Base-by-base conservation (phyloP, 495 filamentous ascomycete species). In the Penicillium samsonianum region DNA sequence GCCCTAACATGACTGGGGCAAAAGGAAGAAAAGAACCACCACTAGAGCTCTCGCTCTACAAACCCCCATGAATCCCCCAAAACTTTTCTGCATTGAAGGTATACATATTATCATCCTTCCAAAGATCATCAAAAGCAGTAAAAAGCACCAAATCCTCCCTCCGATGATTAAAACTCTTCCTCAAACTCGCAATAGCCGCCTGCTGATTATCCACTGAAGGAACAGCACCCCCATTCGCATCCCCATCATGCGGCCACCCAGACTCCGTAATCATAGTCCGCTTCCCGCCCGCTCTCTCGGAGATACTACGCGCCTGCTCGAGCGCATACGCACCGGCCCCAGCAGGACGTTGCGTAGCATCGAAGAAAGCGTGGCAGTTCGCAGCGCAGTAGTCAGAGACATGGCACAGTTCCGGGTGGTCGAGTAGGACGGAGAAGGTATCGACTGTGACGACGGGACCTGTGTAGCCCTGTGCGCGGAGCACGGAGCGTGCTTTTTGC, bases 281-380 rank as follows among this genome's bases (percentile, higher is more conserved):
- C 65, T 88, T 90, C 14, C 78, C 79, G 22, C 75, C 72, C n/a
- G 78, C 76, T 0, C 75, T 65, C 16, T 62, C 55, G 3, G 73
- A 72, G 38, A 96, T 80, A 26, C 75, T 75, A 19, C 73, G 68
- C 19, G 78, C 77, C 60, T 84, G 79, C 26, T 71, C 67, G 5
- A 70, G 58, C 5, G 89, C 80, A 63, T 89, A 96, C 4, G 70
- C 54, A 12, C 91, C 92, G 7, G 91, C 82, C 26, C 76, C 67
- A 1, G 72, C 65, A 5, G 91, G 75, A 7, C 57, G 64, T 28
- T 82, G 78, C 10, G 78, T 80, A 3, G 77, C 72, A 59, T 93
- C 87, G 67, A 96, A 96, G 78, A 92, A 96, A 12, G 91, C 82
- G 65, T 96, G 92, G 57, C 83, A 80, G 65, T 96, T 96, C 37